A percentile compares a stretch with the other conserved stretches of the same genome.
Evolutionary conservation across 345 rosid genomes (phyloP).

Genomic region (Boechera stricta): DNA sequence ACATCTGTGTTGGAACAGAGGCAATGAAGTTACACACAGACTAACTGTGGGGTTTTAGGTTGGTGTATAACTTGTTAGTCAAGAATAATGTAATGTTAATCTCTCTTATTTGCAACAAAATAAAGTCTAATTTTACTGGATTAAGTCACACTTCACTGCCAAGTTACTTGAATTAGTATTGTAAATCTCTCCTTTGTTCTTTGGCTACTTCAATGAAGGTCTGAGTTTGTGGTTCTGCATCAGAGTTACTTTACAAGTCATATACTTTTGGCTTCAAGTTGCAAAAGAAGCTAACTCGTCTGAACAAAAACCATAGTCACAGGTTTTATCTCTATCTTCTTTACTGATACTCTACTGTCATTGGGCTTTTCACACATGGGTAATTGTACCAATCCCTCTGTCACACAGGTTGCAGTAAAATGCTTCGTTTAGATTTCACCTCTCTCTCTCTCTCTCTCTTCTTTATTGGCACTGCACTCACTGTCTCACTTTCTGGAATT

Average conservation of each 20-base stretch:
- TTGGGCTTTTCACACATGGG: slow-evolving; percentile 22
- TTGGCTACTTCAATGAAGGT: not conserved
- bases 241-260: slow-evolving; percentile 22
- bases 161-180: not conserved
- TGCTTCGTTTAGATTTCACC: slow-evolving; percentile 12
- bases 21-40: slow-evolving; percentile 43
- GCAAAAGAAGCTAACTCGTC: slow-evolving; percentile 28
- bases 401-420: slow-evolving; percentile 28
- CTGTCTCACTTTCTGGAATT: slow-evolving; percentile 33
- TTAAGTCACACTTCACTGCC: not conserved
- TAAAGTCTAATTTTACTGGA: not conserved
- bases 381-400: not conserved
- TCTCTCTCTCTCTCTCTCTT: slow-evolving; percentile 30
- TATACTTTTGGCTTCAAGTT: slow-evolving; percentile 25
- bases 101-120: slow-evolving; percentile 31
- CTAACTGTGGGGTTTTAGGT: slow-evolving; percentile 30
- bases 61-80: slow-evolving; percentile 40
- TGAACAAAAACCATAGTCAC: slow-evolving; percentile 27
- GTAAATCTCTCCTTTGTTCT: not conserved
- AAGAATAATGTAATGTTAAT: slow-evolving; percentile 37
- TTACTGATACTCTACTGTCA: slow-evolving; percentile 13
- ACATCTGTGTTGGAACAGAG: slow-evolving; percentile 47
- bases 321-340: slow-evolving; percentile 24
- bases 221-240: slow-evolving; percentile 28
- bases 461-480: slow-evolving; percentile 35